Conservation (phyloP, 306 rosid species). For the Begonia peltatifolia region DNA sequence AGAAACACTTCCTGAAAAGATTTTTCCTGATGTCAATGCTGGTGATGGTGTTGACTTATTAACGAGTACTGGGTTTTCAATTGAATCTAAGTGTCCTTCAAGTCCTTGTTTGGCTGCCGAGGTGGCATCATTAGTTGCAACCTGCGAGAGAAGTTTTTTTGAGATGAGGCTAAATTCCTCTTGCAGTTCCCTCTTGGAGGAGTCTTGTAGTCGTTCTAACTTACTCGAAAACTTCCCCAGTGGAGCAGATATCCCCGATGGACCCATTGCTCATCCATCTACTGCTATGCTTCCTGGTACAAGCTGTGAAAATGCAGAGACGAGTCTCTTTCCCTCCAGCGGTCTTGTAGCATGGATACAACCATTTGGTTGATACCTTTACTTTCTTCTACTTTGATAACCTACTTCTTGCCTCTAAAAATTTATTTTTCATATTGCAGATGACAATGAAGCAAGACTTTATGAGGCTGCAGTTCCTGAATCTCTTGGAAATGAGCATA, state of each 20-base stretch:
- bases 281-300: constrained; percentile 10
- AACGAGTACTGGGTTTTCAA: background rate
- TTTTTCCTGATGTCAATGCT: background rate
- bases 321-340: constrained; percentile 20
- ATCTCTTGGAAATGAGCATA: constrained; percentile 12
- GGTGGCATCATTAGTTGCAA: constrained; percentile 7
- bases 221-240: constrained; percentile 12
- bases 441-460: constrained; percentile 14
- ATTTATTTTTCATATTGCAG: constrained; percentile 13
- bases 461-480: constrained; percentile 11
- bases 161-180: constrained; percentile 11
- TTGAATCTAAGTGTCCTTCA: constrained; percentile 8
- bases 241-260: constrained; percentile 13
- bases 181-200: constrained; percentile 10
- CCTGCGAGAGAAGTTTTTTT: constrained; percentile 13
- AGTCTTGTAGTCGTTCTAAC: constrained; percentile 16
- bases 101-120: constrained; percentile 6
- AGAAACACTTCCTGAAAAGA: background rate
- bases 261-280: constrained; percentile 10
- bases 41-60: background rate
- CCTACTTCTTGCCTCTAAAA: constrained; percentile 3
- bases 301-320: constrained; percentile 12
- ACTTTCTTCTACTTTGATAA: background rate
- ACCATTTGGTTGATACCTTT: constrained; percentile 37
- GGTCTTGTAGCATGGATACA: constrained; percentile 13